phyloP scores from a whole-genome alignment of 2,329 filamentous ascomycete genomes.

The Aureobasidium leucospermi region DNA sequence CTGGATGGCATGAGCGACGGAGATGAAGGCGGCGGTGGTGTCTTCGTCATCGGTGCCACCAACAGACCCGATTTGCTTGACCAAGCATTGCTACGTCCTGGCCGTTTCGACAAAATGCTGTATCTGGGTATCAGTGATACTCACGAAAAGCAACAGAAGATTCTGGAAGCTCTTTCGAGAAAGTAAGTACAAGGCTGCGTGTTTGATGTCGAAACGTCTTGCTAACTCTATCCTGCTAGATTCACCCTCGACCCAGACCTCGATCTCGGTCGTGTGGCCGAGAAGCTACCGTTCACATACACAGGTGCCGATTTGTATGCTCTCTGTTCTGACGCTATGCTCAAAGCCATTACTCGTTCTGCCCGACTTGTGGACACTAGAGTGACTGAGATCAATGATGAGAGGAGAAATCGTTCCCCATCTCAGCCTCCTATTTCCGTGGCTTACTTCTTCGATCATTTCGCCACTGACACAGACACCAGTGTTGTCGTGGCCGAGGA shows the following conservation, averaged over 20 bases:
- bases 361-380: conserved; percentile 77
- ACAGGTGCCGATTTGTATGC: conserved; percentile 97
- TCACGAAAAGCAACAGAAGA: conserved; percentile 90
- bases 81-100: conserved; percentile 78
- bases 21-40: conserved; percentile 70
- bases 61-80: conserved; percentile 92
- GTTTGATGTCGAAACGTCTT: background rate
- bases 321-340: conserved; percentile 95
- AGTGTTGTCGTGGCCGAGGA: conserved; percentile 81
- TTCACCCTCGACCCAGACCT: conserved; percentile 77
- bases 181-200: conserved; percentile 57
- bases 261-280: conserved; percentile 66
- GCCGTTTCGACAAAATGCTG: conserved; percentile 96
- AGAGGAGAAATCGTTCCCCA: conserved; percentile 27
- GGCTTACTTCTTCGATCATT: conserved; percentile 92
- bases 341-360: conserved; percentile 92
- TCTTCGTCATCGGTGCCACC: conserved; percentile 95
- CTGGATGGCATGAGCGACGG: conserved; percentile 96
- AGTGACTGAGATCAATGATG: conserved; percentile 61
- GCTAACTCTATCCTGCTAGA: conserved; percentile 37
- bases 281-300: conserved; percentile 84
- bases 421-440: conserved; percentile 56
- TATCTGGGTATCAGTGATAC: conserved; percentile 95
- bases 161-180: conserved; percentile 85
- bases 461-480: conserved; percentile 73